Evolutionary conservation across 257 asterid genomes (phyloP).

Genomic region (Leptodermis oblonga): DNA sequence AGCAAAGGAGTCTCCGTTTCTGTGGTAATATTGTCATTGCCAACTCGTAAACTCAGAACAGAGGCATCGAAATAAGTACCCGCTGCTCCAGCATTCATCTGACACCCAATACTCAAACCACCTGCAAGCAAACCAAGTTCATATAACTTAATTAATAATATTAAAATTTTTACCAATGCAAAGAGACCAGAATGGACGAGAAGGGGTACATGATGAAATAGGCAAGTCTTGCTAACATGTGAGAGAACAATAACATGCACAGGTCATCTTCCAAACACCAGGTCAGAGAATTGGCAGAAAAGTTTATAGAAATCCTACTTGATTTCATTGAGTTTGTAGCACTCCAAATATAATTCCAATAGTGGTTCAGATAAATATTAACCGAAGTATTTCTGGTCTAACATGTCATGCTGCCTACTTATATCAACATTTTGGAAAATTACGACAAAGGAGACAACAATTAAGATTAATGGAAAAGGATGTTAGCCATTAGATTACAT

Average conservation of each 20-base stretch:
- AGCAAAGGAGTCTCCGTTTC: constrained; percentile 96
- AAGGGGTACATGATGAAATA: not conserved
- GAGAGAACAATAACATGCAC: not conserved
- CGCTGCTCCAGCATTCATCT: constrained; percentile 95
- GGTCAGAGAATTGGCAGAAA: not conserved
- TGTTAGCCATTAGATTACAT: no score
- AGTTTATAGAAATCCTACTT: not conserved
- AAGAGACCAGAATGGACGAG: not conserved
- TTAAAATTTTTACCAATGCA: not conserved
- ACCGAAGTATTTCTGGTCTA: no score
- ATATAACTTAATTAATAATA: constrained; percentile 9
- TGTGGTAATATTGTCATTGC: constrained; percentile 79
- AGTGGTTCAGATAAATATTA: not conserved
- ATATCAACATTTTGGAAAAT: no score
- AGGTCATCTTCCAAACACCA: not conserved
- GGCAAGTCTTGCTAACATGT: not conserved
- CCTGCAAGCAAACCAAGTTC: constrained; percentile 51
- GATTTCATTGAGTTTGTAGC: not conserved
- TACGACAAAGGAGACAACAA: no score
- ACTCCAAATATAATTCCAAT: not conserved
- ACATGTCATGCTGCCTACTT: no score
- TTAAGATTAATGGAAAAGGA: no score
- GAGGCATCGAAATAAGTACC: constrained; percentile 95
- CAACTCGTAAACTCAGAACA: constrained; percentile 85
- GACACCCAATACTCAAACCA: constrained; percentile 82